Evolutionary conservation across 2,329 filamentous ascomycete genomes (phyloP), one percentile per base, ranked within the genome.

Genomic region (Ceratocystis eucalypticola): DNA sequence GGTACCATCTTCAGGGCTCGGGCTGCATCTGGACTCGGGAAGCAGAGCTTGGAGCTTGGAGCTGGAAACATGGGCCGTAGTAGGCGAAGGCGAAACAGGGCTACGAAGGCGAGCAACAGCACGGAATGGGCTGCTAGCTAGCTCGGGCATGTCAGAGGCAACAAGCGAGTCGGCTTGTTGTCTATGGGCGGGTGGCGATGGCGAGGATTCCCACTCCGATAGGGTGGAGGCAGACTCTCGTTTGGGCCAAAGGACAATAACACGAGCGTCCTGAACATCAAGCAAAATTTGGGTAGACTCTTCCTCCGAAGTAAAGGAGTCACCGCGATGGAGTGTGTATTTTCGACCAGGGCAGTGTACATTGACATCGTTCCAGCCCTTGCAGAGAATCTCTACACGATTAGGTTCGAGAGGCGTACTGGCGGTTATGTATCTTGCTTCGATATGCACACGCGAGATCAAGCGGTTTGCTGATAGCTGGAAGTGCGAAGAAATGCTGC

Each of bases 351-450:
- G 88, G 78, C 91, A 96, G 77, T 96, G 91, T 71, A 99, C 78
- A 78, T 91, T 96, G 70, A 94, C 81, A 17, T 94, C 94, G 75
- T 99, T 99, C 93, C 93, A 97, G 25, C 94, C 94, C 72, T 88
- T 84, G 79, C 94, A 99, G 72, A 90, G 82, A 71, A 99, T 88
- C 75, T 96, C 89, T 61, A 99, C 84, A 75, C 85, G 87, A 74
- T 88, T 89, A 69, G 85, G 81, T 71, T 89, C 85, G 71, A 89
- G 82, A 4, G 83, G 82, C 66, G 83, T 81, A 22, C 81, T 77
- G 12, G 89, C 84, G 25, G 88, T 82, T 69, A 93, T 84, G 75
- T 92, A 99, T 65, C 86, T 84, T 69, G 91, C 92, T 76, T 90
- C 88, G 75, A 96, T 88, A 74, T 99, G 94, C 28, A 97, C 85